These are phyloP conservation scores for Aspergillus cavernicola DNA, from an alignment of 495 filamentous ascomycete genomes.

Conservation along the genomic window DNA sequence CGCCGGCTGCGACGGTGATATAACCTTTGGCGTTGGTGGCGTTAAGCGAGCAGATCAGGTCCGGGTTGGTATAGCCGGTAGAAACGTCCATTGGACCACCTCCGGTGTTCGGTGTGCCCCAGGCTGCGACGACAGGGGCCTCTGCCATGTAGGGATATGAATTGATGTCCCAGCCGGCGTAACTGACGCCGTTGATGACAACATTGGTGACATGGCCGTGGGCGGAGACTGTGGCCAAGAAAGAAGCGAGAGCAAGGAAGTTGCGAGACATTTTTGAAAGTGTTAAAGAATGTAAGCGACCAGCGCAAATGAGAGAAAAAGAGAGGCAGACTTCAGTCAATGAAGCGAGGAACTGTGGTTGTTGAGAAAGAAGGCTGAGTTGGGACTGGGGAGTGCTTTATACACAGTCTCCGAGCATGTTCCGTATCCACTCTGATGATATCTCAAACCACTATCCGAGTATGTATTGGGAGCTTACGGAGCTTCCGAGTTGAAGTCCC, in stretches of 20 bases:
- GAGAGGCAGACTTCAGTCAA: not conserved
- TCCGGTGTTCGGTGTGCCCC: conserved; percentile 46
- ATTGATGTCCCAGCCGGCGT: conserved; percentile 23
- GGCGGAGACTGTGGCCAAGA: conserved; percentile 31
- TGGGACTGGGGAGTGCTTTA: not conserved
- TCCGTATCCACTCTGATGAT: not conserved
- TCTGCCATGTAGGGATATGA: conserved; percentile 21
- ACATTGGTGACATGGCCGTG: conserved; percentile 53
- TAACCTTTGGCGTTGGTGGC: conserved; percentile 44
- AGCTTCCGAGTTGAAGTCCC: too few relatives aligned
- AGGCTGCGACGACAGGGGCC: conserved; percentile 41
- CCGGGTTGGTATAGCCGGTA: conserved; percentile 33
- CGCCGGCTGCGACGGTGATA: conserved; percentile 47
- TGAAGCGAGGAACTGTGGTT: not conserved
- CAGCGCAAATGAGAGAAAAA: not conserved
- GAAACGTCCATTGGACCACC: conserved; percentile 49
- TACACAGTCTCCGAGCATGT: not conserved
- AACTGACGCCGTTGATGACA: conserved; percentile 47
- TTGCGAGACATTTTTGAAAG: not conserved
- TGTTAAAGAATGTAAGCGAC: not conserved
- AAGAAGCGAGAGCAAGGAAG: not conserved
- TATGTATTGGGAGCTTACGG: not conserved
- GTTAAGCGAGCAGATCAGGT: conserved; percentile 60
- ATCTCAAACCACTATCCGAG: not conserved
- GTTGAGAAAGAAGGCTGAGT: not conserved